Evolutionary conservation across 2,329 filamentous ascomycete species (phyloP).

Genomic region (Botrytis elliptica): DNA sequence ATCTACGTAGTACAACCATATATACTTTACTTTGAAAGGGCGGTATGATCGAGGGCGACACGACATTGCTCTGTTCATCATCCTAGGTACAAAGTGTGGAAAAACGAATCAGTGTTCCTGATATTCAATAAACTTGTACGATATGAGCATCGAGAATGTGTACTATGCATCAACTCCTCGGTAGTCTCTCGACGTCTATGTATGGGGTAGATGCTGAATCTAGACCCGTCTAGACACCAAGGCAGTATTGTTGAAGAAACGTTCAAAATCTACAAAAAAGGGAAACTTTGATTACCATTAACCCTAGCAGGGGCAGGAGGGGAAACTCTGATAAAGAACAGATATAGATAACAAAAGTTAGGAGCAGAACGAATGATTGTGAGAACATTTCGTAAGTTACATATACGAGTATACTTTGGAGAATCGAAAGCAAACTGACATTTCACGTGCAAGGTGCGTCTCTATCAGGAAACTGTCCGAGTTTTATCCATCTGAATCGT

Average conservation of each 20-base stretch:
- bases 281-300: not conserved
- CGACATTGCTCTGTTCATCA: not conserved
- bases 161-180: not conserved
- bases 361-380: not conserved
- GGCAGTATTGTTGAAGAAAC: not conserved
- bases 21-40: not conserved
- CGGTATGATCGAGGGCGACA: slow-evolving; percentile 3
- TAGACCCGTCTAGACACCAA: not conserved
- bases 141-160: not conserved
- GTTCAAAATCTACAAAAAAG: not conserved
- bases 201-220: not conserved
- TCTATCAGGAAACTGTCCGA: not conserved
- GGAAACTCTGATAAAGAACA: not conserved
- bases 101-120: not conserved
- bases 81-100: not conserved
- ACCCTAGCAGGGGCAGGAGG: not conserved
- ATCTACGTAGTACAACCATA: not conserved
- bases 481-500: not conserved
- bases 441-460: not conserved
- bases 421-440: not conserved
- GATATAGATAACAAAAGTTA: not conserved
- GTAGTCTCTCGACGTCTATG: too few relatives aligned
- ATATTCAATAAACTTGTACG: not conserved
- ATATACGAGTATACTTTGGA: not conserved
- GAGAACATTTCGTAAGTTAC: not conserved